Base-by-base conservation (phyloP, 2,329 filamentous ascomycete species). In the Purpureocillium takamizusanense region DNA sequence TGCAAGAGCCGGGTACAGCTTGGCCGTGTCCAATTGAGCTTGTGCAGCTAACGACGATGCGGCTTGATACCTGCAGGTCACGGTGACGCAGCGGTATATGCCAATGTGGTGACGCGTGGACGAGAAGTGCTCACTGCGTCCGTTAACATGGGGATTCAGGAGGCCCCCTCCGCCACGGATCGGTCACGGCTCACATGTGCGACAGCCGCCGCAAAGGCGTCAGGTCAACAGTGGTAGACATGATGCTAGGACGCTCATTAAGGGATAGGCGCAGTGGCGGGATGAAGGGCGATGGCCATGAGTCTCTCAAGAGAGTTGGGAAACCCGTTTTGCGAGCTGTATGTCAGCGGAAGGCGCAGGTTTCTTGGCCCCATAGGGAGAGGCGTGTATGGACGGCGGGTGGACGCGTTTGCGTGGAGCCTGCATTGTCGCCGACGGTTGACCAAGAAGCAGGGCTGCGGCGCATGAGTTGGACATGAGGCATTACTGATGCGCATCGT, bases 81-180 rank as follows among this genome's bases (percentile, higher is more conserved):
- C 59, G 33, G 58, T 54, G 11, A 76, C 68, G 34, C 65, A 63
- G 40, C 61, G 61, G 46, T 72, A 70, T 33, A 73, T 49, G 25
- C 67, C 67, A 4, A 74, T 51, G 4, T 56, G 49, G 44, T 74
- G 68, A 2, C 69, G 63, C 6, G 65, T 57, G 3, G 69, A 64
- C 6, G 63, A 69, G 46, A 54, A 69, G 30, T 59, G 53, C 44
- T 72, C 68, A 34, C 69, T 70, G 40, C n/a, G 12, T 2, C n/a
- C 2, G 9, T 25, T 7, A 27, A 21, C 21, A 35, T 28, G 28
- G 14, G 29, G 5, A 25, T 25, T 5, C 6, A 25, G 21, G 21
- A 25, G 21, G 21, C 21, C 21, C 10, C 21, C 5, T 25, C n/a
- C 12, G 31, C 18, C 4, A 21, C 7, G 15, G 9, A 14, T 7